Base-by-base conservation (phyloP, 2,329 filamentous ascomycete species). In the Didymella arachidicola region DNA sequence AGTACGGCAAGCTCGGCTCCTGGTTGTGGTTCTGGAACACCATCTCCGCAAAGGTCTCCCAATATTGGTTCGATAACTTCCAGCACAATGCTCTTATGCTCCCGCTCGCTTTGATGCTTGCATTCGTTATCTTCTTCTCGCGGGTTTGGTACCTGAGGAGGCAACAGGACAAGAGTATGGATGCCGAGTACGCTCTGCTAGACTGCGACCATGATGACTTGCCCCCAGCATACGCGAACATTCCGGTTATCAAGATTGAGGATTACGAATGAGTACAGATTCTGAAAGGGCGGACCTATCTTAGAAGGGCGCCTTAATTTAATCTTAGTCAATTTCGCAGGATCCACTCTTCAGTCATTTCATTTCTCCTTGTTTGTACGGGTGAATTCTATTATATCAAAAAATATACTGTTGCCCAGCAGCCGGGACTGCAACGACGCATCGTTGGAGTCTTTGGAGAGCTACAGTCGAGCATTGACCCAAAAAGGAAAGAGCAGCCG, bases 1-100 rank as follows among this genome's bases (percentile, higher is more conserved):
- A 64, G 30, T 71, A 67, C 55, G 72, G 72, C 51, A 64, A 66
- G 48, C 58, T 71, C 27, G 72, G 70, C 19, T 69, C 72, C 1
- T 65, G 55, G 59, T 44, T 58, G 16, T 62, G 68, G 49, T 50
- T 45, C 14, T 64, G 51, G 62, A 59, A 62, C 48, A n/a, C 62
- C 27, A 18, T 69, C 5, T 16, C 59, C 32, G 60, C 48, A 30
- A 63, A 52, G 26, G 51, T 61, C n/a, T 43, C 38, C 10, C 36
- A 53, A 14, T 61, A 63, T 30, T 63, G 64, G 42, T 18, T 38
- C 22, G 42, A 49, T 16, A 62, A 61, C 38, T 25, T 72, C 32
- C 42, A 59, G 30, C 26, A 45, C 34, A 67, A 64, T 27, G 43
- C 49, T 5, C 36, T 65, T 11, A 10, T 67, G 30, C 41, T 72